Percentiles rank a stretch among this genome's conserved stretches.
phyloP scores from a whole-genome alignment of 2,329 filamentous ascomycete genomes.

The Grosmannia clavigera region DNA sequence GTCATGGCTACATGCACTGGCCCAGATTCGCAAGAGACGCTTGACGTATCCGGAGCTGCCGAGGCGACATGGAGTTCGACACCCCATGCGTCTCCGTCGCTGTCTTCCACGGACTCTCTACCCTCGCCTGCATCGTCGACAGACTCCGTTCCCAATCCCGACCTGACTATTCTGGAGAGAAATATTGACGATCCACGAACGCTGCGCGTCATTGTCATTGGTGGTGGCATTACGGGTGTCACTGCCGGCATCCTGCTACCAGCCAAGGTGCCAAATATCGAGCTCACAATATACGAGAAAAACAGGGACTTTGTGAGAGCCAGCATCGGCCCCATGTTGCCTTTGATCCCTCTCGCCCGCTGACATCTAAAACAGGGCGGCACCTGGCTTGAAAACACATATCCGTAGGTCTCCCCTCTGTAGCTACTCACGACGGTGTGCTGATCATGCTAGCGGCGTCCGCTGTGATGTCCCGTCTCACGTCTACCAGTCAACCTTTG shows the following conservation, averaged over 20 bases:
- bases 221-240: constrained; percentile 51
- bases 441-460: constrained; percentile 3
- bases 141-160: background rate
- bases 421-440: background rate
- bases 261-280: constrained; percentile 53
- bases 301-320: constrained; percentile 46
- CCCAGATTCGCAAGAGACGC: too few species aligned
- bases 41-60: too few species aligned
- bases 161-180: background rate
- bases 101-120: background rate
- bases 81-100: background rate
- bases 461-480: constrained; percentile 14
- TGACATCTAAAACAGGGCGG: background rate
- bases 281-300: constrained; percentile 56
- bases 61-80: too few species aligned
- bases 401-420: background rate
- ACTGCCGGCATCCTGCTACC: constrained; percentile 54
- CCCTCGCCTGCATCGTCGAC: background rate
- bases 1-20: too few species aligned
- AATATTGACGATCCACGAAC: constrained; percentile 32
- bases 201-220: constrained; percentile 47
- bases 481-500: constrained; percentile 11
- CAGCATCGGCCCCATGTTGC: too few species aligned
- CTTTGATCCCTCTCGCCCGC: background rate
- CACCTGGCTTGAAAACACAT: background rate